phyloP scores from a whole-genome alignment of 257 asterid genomes.

The Jaltomata sinuosa region DNA sequence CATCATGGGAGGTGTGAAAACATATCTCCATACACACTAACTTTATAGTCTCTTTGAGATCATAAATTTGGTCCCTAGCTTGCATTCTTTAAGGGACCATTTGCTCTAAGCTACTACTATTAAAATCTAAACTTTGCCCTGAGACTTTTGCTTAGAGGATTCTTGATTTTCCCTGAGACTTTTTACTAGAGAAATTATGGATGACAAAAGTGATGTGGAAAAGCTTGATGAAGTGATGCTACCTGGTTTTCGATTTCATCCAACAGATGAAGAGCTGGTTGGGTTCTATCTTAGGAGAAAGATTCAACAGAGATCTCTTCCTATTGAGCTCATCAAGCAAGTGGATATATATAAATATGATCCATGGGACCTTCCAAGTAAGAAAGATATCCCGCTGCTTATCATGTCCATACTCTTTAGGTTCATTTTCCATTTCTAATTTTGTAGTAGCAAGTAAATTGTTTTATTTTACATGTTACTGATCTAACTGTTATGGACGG shows the following conservation, averaged over 20 bases:
- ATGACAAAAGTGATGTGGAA: slow-evolving; percentile 38
- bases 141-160: not conserved
- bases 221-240: slow-evolving; percentile 62
- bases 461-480: not conserved
- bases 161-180: not conserved
- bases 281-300: slow-evolving; percentile 62
- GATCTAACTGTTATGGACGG: not conserved
- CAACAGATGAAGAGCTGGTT: slow-evolving; percentile 82
- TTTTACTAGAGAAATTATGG: slow-evolving; percentile 17
- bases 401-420: not conserved
- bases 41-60: slow-evolving; percentile 36
- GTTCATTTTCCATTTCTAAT: not conserved
- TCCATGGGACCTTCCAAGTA: slow-evolving; percentile 96
- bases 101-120: not conserved
- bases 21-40: slow-evolving; percentile 36
- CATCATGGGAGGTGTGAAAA: slow-evolving; percentile 25
- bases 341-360: slow-evolving; percentile 77
- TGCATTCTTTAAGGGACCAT: slow-evolving; percentile 1
- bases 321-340: slow-evolving; percentile 74
- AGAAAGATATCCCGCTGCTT: not conserved
- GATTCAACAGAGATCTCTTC: slow-evolving; percentile 51
- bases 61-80: slow-evolving; percentile 29
- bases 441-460: not conserved
- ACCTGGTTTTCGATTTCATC: slow-evolving; percentile 87
- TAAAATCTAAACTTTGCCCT: not conserved